phyloP scores from a whole-genome alignment of 2,329 filamentous ascomycete genomes.

The Calonectria hongkongensis region DNA sequence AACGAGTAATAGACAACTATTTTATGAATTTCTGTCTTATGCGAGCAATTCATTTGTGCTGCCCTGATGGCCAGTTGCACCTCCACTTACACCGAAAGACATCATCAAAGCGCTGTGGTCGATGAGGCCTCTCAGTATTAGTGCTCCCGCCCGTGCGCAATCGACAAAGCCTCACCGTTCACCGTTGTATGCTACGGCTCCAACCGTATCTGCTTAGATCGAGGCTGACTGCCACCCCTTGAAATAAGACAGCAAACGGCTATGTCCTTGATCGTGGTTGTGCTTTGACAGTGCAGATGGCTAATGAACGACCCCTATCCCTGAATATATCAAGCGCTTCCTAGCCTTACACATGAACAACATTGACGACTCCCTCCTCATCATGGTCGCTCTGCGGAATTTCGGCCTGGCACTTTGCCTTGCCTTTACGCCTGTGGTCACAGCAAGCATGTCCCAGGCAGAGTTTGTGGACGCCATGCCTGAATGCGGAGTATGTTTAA shows the following conservation, averaged over 20 bases:
- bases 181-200: not conserved
- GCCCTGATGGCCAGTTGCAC: too few relatives aligned
- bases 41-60: too few relatives aligned
- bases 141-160: not conserved
- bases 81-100: too few relatives aligned
- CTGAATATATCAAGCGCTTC: not conserved
- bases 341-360: not conserved
- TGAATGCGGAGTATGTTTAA: not conserved
- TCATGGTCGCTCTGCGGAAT: not conserved
- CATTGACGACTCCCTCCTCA: not conserved
- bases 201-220: not conserved
- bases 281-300: too few relatives aligned
- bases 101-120: too few relatives aligned
- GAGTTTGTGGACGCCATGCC: not conserved
- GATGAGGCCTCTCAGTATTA: not conserved
- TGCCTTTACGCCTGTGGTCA: not conserved
- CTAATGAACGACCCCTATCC: not conserved
- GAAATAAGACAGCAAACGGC: not conserved
- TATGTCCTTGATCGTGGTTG: not conserved
- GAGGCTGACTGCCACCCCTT: not conserved
- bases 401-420: not conserved
- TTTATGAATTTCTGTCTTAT: too few relatives aligned
- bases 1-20: too few relatives aligned
- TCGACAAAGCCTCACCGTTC: not conserved
- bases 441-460: not conserved